Evolutionary conservation across 2,329 filamentous ascomycete species (phyloP), one percentile per base, ranked within the genome.

Genomic region (Albophoma yamanashiensis): DNA sequence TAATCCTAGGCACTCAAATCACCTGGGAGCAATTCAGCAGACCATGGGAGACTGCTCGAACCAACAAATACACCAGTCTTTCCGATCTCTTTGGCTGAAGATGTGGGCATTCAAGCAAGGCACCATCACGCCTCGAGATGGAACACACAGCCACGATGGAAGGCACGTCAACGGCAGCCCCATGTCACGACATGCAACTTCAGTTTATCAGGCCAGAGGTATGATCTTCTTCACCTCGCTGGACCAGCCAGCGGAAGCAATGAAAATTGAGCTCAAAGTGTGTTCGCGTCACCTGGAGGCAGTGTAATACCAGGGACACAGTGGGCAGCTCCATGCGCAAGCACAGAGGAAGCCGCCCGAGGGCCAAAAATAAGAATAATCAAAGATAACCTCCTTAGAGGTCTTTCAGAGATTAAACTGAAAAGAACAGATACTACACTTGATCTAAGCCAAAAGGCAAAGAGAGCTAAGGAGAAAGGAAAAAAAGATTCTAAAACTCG

Each of bases 381-480:
- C 87, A 85, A 80, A 80, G 82, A 83, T 84, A 81, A 80, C 79
- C 79, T 80, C 85, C 81, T 79, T 89, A 83, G 85, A 81, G 79
- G 80, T 82, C 83, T 91, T 89, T 89, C 88, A 92, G 89, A 89
- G 87, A 91, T 92, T 92, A 92, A 92, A 91, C 89, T 92, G 87
- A 91, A 89, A 91, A 92, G 89, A 92, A 92, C 88, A 91, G 88
- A 90, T 91, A 91, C 88, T 91, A 91, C 87, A 91, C 87, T 90
- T 91, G 88, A 91, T 91, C 88, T 91, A 89, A 89, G 85, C 85
- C 82, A 84, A 82, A 81, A 80, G 78, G 73, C 73, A 75, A 75
- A 75, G 73, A 75, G 74, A 75, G 74, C 74, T 76, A 70, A 73
- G 72, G 71, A 67, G 72, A 72, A 67, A 67, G 62, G 67, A 71